Evolutionary conservation across 345 rosid genomes (phyloP), one percentile per base, ranked within the genome.

Genomic region (Viola odorata): DNA sequence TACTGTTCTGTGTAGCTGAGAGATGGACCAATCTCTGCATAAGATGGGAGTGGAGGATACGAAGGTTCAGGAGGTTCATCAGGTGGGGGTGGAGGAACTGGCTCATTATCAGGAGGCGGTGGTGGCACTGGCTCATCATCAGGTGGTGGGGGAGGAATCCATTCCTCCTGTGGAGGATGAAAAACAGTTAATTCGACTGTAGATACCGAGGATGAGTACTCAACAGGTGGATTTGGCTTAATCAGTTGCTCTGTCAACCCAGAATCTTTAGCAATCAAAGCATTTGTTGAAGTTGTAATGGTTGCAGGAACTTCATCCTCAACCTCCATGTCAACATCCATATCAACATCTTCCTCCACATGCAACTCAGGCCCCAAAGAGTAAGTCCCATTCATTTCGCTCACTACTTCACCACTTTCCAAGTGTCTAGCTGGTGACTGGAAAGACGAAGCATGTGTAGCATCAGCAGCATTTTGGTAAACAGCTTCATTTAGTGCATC

Each of bases 291-390:
- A 37, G 65, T 53, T 16, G 60, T 47, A 50, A 57, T 60, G 44
- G 66, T 68, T 6, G 60, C 45, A 55, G 83, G 76, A 53, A 52
- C 71, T 65, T 70, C 71, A 53, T 91, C 95, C 64, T 94, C 97
- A 77, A 90, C 90, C 73, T 94, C 97, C 97, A 94, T 90, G 77
- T 94, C 97, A 59, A 94, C 89, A 69, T 90, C 97, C 97, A 88
- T 90, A 69, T 90, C 97, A 77, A 81, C 69, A 74, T 86, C 97
- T 64, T 80, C 97, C 71, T 62, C 84, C 58, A 37, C 74, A 52
- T 73, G 59, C 39, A 63, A 61, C 36, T 62, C 66, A 51, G 62
- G 69, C 67, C 70, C 71, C 50, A 61, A 61, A 67, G 56, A 45
- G 45, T 65, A 58, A 58, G 69, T 44, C 40, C 67, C 71, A 61